Evolutionary conservation across 2,329 filamentous ascomycete genomes (phyloP), one percentile per base, ranked within the genome.

Genomic region (Aspergillus sp.): DNA sequence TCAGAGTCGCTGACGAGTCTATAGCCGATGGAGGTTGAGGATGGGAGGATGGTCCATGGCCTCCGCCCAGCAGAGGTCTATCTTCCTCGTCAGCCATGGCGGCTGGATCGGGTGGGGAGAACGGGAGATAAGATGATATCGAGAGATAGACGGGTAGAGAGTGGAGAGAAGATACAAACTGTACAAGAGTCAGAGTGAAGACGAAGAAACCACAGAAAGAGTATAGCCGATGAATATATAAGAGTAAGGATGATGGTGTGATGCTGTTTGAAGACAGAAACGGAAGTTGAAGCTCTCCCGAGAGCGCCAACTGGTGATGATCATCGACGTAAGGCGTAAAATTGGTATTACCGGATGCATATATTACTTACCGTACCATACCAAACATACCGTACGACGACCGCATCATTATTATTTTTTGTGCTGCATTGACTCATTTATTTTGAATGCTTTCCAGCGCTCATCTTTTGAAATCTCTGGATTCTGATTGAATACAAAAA

Each of bases 41-140:
- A 37, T 52, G 54, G 6, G 56, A 57, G 32, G 60, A 53, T 25
- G 58, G 53, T 25, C 48, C 53, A 30, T 52, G 51, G 32, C 57
- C 52, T 51, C 56, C 57, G 48, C 56, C 55, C 49, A 67, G 53
- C 46, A 67, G 55, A 53, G 62, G 62, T 52, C 50, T 52, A 42
- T 49, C 59, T 52, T 54, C 56, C 59, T 69, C 66, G 41, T 68
- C 62, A 53, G 58, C 57, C 67, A 68, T 69, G 41, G 48, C 49
- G 56, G 59, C 57, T 47, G 38, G 35, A 10, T 15, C 44, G n/a
- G 35, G 23, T 30, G 43, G 25, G 25, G 9, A 30, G 19, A 49
- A 25, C 44, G 49, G 47, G 20, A 22, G 48, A 32, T 39, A 43
- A 39, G 37, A 39, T 39, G 23, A 45, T 49, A 46, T 52, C 47